Base-by-base conservation (phyloP, 2,329 filamentous ascomycete species). In the Fusarium foetens region DNA sequence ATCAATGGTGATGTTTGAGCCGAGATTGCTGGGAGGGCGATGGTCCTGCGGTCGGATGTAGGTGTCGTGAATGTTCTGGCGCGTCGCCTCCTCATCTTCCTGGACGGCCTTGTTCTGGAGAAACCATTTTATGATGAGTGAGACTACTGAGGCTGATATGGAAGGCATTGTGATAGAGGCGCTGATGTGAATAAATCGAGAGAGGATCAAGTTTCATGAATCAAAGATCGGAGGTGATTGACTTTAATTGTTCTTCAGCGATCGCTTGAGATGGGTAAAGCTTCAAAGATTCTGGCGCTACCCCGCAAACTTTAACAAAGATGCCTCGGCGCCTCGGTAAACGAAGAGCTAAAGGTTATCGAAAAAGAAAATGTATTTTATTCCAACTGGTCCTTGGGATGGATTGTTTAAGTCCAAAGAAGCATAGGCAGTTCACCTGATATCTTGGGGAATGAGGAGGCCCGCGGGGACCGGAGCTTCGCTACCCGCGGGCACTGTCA, bases 121-220 rank as follows among this genome's bases (percentile, higher is more conserved):
- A 2, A 64, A 23, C 45, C 45, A 63, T 39, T 63, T 27, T 13
- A 64, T 33, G 12, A 64, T 3, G 17, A 16, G 16, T 1, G 31
- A 3, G 6, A 64, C 17, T 2, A 2, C 2, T 1, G 48, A 51
- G 29, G 29, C 48, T 14, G 29, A 51, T 14, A 51, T 8, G 1
- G 48, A 51, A 8, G 48, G 48, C 48, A 51, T 51, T 33, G 0
- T 9, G 6, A 35, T 10, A 19, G 11, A 6, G 2, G 12, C 3
- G 10, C 19, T 4, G 16, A 35, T 2, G 8, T 23, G 29, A 51
- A 3, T 1, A 5, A 5, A 0, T 33, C 16, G 5, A 31, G 10
- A 13, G 27, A 31, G 1, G 0, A 9, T 23, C 5, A 9, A 12
- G 21, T 19, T 10, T 19, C 8, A 5, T 10, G 2, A n/a, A 4